Conservation (phyloP, 2,329 filamentous ascomycete genomes). For the Fusarium albosuccineum region DNA sequence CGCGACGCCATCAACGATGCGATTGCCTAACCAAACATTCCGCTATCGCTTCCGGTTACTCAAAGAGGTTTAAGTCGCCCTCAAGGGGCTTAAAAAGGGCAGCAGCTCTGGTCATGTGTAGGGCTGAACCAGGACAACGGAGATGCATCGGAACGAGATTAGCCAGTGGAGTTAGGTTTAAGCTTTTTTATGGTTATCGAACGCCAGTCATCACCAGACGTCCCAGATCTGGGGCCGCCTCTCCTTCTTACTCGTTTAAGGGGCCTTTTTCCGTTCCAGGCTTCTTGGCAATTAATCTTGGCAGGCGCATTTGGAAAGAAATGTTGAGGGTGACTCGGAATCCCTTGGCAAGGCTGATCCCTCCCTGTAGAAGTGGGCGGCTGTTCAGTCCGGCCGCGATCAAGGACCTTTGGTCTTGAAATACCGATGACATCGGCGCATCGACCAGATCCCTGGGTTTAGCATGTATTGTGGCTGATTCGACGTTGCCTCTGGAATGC, state of each 20-base stretch:
- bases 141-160: background rate
- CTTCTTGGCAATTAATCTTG: too few species aligned
- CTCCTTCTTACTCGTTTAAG: too few species aligned
- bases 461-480: too few species aligned
- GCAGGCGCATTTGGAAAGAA: too few species aligned
- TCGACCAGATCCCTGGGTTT: too few species aligned
- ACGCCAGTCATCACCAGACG: background rate
- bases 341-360: too few species aligned
- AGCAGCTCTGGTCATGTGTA: background rate
- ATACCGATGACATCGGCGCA: too few species aligned
- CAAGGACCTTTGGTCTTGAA: too few species aligned
- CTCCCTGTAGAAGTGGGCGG: too few species aligned
- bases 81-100: background rate
- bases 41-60: background rate
- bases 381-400: too few species aligned
- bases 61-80: conserved; percentile 1
- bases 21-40: background rate
- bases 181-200: conserved; percentile 25
- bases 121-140: conserved; percentile 2
- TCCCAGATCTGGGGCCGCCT: background rate
- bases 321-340: too few species aligned
- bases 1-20: background rate
- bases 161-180: background rate
- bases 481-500: too few species aligned
- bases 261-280: background rate